phyloP scores from a whole-genome alignment of 805 yeast species.

The Monosporozyma siamensis region DNA sequence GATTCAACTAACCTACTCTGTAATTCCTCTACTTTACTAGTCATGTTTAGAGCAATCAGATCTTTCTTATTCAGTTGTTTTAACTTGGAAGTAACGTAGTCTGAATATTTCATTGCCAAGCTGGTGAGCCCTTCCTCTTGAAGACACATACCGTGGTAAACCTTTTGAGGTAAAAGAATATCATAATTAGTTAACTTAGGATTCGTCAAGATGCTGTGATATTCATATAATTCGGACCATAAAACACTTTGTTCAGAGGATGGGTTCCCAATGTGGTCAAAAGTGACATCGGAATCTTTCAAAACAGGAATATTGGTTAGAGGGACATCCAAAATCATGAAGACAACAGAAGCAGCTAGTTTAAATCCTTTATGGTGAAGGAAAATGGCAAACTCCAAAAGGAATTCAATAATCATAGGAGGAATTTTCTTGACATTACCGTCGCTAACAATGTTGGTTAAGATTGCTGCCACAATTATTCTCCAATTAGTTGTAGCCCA shows the following conservation, averaged over 20 bases:
- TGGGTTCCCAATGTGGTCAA: slow-evolving; percentile 34
- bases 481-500: slow-evolving; percentile 49
- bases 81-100: slow-evolving; percentile 35
- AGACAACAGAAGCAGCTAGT: slow-evolving; percentile 38
- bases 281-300: slow-evolving; percentile 28
- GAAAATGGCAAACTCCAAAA: slow-evolving; percentile 43
- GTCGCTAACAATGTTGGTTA: slow-evolving; percentile 24
- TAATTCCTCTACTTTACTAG: slow-evolving; percentile 32
- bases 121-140: slow-evolving; percentile 55
- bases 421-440: slow-evolving; percentile 13
- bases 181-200: slow-evolving; percentile 33
- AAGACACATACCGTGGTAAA: slow-evolving; percentile 57
- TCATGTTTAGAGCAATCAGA: slow-evolving; percentile 28
- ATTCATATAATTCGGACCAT: slow-evolving; percentile 67
- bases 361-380: slow-evolving; percentile 29
- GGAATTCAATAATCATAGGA: slow-evolving; percentile 31
- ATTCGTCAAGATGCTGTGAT: slow-evolving; percentile 29
- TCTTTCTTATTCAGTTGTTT: slow-evolving; percentile 34
- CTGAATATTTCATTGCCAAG: slow-evolving; percentile 58
- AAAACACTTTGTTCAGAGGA: slow-evolving; percentile 37
- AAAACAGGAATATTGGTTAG: slow-evolving; percentile 28
- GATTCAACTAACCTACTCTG: slow-evolving; percentile 40
- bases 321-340: slow-evolving; percentile 40
- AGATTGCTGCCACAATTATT: slow-evolving; percentile 35
- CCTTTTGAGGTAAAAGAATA: slow-evolving; percentile 50